Base-by-base conservation (phyloP, 2,329 filamentous ascomycete genomes). In the Rhinocladiella similis region DNA sequence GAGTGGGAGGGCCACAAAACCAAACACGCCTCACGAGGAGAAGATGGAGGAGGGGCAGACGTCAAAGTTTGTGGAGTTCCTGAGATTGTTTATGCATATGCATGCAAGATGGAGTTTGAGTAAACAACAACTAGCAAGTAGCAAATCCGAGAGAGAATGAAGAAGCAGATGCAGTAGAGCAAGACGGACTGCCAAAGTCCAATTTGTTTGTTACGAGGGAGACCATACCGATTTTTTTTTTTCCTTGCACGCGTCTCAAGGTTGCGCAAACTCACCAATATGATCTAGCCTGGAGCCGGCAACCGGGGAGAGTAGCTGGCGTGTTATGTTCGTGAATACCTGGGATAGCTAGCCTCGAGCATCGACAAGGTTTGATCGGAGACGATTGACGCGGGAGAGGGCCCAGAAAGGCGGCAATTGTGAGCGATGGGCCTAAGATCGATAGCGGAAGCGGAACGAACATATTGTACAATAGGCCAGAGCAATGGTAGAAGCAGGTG, bases 11-110 rank as follows among this genome's bases (percentile, higher is more conserved):
- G 53, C 41, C 39, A 41, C 38, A 52, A 48, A 35, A 33, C 49
- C 33, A 59, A 41, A 57, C 53, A 56, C 33, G 51, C 48, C 20
- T 25, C 42, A 53, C 16, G 12, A 33, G 45, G 36, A 48, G 20
- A 29, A 42, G 59, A 59, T 56, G 35, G 58, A 51, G 53, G 50
- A 36, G 58, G 56, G 52, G 50, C 38, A 50, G 38, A 46, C 54
- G 52, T 48, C 51, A 59, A 47, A 57, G 47, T 43, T 53, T 56
- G 59, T 62, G 59, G 56, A 56, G 53, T 47, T 49, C 22, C 59
- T 56, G 59, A 62, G 54, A 62, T 62, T 62, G 50, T 57, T 47
- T 41, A 57, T 59, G 56, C 50, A 52, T 48, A 47, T 22, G 25
- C 42, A 57, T 57, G 56, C 53, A 55, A 39, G 25, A 50, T 57